These are phyloP conservation scores for Botrytis hyacinthi DNA, from an alignment of 2,329 filamentous ascomycete genomes.

Conservation along the genomic window DNA sequence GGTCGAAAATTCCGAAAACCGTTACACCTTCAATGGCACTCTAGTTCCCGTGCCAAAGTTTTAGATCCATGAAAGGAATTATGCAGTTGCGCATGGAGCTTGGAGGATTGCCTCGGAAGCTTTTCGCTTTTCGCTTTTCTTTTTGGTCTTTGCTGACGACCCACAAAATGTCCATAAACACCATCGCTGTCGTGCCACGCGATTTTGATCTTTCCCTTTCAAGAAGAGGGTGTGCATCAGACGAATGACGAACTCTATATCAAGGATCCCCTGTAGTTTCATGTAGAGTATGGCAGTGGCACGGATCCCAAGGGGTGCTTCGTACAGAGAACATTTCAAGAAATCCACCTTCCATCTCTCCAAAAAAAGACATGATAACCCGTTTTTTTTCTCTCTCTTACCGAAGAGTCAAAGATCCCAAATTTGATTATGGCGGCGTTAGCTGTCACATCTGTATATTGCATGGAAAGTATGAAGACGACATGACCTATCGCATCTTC, in stretches of 20 bases:
- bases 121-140: background rate
- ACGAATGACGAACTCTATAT: conserved; percentile 30
- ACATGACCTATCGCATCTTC: background rate
- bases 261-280: conserved; percentile 28
- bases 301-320: background rate
- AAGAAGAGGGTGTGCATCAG: conserved; percentile 25
- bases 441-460: background rate
- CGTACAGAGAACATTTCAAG: background rate
- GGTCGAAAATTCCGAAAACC: background rate
- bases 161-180: conserved; percentile 11
- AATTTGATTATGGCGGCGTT: background rate
- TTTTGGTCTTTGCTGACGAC: background rate
- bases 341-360: background rate
- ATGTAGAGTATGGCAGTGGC: conserved; percentile 18
- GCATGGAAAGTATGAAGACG: background rate
- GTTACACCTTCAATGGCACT: background rate
- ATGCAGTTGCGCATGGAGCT: background rate
- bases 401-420: background rate
- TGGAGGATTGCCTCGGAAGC: conserved; percentile 5
- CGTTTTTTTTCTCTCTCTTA: background rate
- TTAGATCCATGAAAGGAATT: background rate
- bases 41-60: background rate
- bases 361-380: background rate
- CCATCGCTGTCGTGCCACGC: conserved; percentile 26
- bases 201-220: conserved; percentile 12